Evolutionary conservation across 2,329 filamentous ascomycete genomes (phyloP).

Genomic region (Xylaria sp.): DNA sequence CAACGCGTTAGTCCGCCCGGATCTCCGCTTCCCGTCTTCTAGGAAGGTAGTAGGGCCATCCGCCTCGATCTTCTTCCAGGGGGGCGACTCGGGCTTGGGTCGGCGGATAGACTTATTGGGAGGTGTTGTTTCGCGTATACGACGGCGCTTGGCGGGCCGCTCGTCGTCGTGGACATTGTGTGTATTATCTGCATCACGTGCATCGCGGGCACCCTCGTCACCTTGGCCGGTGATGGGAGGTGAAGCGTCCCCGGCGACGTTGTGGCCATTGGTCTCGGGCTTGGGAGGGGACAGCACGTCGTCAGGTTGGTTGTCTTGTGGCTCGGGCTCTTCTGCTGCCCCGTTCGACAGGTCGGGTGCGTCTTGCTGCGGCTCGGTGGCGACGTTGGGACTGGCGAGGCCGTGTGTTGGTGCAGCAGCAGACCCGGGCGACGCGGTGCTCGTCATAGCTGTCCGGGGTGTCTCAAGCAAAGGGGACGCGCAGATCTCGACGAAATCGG

Average conservation of each 20-base stretch:
- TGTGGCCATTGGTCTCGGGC: slow-evolving; percentile 36
- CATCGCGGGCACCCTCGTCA: slow-evolving; percentile 36
- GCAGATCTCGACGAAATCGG: slow-evolving; percentile 65
- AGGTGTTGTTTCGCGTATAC: slow-evolving; percentile 63
- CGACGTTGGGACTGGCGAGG: slow-evolving; percentile 33
- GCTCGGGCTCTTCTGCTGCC: not conserved
- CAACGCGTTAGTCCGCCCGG: slow-evolving; percentile 70
- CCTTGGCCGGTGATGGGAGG: slow-evolving; percentile 41
- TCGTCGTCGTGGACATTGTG: slow-evolving; percentile 50
- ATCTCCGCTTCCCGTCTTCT: slow-evolving; percentile 76
- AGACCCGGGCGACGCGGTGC: slow-evolving; percentile 65
- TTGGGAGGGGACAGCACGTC: slow-evolving; percentile 26
- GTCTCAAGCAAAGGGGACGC: slow-evolving; percentile 57
- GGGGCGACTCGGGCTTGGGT: slow-evolving; percentile 76
- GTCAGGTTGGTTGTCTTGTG: not conserved
- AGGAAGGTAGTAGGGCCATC: slow-evolving; percentile 90
- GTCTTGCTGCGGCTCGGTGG: slow-evolving; percentile 34
- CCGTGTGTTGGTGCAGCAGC: slow-evolving; percentile 55
- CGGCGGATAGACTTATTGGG: slow-evolving; percentile 48
- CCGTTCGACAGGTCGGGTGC: not conserved
- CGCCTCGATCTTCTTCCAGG: slow-evolving; percentile 88
- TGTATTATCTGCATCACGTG: slow-evolving; percentile 36
- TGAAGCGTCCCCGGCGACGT: slow-evolving; percentile 28
- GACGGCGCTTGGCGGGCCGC: slow-evolving; percentile 73
- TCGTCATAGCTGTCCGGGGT: slow-evolving; percentile 66